phyloP scores from a whole-genome alignment of 495 filamentous ascomycete genomes.

The Xeromyces bisporus region DNA sequence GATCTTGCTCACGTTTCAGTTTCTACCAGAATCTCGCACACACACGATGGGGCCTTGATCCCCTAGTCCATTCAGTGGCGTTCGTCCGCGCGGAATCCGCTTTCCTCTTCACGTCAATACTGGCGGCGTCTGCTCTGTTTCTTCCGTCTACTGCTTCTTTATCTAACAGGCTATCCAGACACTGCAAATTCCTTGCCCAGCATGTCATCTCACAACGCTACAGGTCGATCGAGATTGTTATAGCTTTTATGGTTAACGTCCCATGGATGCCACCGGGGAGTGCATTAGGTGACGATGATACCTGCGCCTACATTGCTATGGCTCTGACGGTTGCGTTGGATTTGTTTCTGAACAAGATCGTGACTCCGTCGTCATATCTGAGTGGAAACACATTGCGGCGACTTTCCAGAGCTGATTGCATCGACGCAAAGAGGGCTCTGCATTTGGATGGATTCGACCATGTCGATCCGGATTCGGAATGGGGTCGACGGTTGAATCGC shows the following conservation, averaged over 20 bases:
- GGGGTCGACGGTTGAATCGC: slow-evolving; percentile 41
- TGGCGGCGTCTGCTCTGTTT: slow-evolving; percentile 47
- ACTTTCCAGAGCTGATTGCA: slow-evolving; percentile 45
- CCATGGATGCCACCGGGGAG: slow-evolving; percentile 59
- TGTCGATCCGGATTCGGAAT: slow-evolving; percentile 40
- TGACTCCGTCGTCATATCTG: slow-evolving; percentile 36
- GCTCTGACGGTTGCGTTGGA: slow-evolving; percentile 53
- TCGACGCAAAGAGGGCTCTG: slow-evolving; percentile 45
- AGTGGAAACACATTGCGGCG: slow-evolving; percentile 28
- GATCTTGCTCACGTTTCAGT: slow-evolving; percentile 14
- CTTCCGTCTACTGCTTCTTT: slow-evolving; percentile 42
- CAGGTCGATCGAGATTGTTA: slow-evolving; percentile 53
- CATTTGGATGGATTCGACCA: slow-evolving; percentile 50
- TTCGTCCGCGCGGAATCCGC: slow-evolving; percentile 51
- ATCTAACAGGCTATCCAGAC: slow-evolving; percentile 43
- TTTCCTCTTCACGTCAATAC: slow-evolving; percentile 54
- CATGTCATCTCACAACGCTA: slow-evolving; percentile 39
- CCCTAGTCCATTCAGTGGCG: slow-evolving; percentile 39
- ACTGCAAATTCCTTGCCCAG: slow-evolving; percentile 45
- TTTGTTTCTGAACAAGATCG: slow-evolving; percentile 49
- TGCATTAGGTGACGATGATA: slow-evolving; percentile 52
- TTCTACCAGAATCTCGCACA: slow-evolving; percentile 57
- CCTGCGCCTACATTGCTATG: slow-evolving; percentile 52
- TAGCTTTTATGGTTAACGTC: slow-evolving; percentile 63
- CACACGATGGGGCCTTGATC: slow-evolving; percentile 59